Evolutionary conservation across 2,329 filamentous ascomycete genomes (phyloP).

Genomic region (Helminthosporium solani): DNA sequence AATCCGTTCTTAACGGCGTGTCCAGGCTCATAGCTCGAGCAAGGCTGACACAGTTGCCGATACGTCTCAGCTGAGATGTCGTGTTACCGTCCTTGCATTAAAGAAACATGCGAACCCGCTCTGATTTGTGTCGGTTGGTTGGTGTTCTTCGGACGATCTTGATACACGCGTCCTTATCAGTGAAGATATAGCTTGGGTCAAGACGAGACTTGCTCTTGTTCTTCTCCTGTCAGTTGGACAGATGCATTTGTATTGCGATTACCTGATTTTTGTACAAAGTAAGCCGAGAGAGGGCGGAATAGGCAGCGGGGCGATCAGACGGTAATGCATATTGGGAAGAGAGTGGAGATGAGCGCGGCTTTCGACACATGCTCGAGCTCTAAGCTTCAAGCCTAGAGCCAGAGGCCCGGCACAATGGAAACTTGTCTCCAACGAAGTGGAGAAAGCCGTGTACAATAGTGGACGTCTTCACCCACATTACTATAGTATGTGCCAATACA

Average conservation of each 20-base stretch:
- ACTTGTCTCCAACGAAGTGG: background rate
- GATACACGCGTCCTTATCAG: background rate
- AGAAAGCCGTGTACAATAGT: background rate
- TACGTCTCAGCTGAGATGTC: background rate
- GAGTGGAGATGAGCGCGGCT: background rate
- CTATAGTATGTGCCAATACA: background rate
- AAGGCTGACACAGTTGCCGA: background rate
- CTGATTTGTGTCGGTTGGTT: background rate
- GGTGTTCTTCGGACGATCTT: background rate
- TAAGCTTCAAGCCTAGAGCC: no score
- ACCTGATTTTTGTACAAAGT: background rate
- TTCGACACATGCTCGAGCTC: background rate
- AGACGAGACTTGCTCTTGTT: background rate
- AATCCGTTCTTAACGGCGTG: constrained; percentile 2
- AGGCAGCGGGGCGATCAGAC: background rate
- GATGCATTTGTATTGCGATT: no score
- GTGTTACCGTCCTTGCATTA: constrained; percentile 11
- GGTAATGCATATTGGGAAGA: background rate
- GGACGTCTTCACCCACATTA: background rate
- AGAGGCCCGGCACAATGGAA: background rate
- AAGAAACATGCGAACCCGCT: constrained; percentile 2
- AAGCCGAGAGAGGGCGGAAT: background rate
- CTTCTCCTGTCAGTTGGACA: no score
- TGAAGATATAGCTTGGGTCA: no score
- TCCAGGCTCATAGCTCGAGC: constrained; percentile 6